A percentile compares a stretch with the other conserved stretches of the same genome.
These are phyloP conservation scores for Fistulinella prunicolor DNA, from an alignment of 768 basidiomycete genomes.

Conservation along the genomic window DNA sequence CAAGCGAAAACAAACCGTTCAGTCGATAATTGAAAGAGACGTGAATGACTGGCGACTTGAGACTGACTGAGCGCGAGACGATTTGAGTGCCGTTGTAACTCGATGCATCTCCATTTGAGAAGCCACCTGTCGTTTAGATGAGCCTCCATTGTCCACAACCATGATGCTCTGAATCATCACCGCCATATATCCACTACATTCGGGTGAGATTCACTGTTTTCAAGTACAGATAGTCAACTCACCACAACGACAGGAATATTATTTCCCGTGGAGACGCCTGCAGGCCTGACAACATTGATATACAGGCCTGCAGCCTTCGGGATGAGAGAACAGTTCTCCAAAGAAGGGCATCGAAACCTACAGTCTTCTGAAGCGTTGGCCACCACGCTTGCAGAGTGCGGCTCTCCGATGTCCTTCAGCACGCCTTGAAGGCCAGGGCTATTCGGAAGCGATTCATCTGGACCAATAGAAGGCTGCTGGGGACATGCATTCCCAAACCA, in stretches of 20 bases:
- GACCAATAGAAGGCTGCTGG: slow-evolving; percentile 28
- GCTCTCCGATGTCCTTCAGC: background rate
- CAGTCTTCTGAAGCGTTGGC: slow-evolving; percentile 20
- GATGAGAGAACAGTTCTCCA: background rate
- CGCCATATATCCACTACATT: slow-evolving; percentile 12
- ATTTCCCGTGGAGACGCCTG: slow-evolving; percentile 5
- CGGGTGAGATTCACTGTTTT: too few relatives aligned
- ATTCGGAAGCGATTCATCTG: background rate
- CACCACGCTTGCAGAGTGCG: background rate
- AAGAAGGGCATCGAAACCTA: background rate
- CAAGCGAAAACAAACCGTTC: slow-evolving; percentile 14
- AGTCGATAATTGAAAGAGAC: slow-evolving; percentile 22
- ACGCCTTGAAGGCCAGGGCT: background rate
- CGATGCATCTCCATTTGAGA: slow-evolving; percentile 14
- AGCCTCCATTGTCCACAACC: background rate
- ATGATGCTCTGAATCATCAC: background rate
- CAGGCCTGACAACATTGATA: slow-evolving; percentile 22
- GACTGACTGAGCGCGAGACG: slow-evolving; percentile 18
- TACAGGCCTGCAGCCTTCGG: slow-evolving; percentile 20
- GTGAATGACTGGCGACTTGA: slow-evolving; percentile 19
- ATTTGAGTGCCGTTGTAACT: slow-evolving; percentile 16
- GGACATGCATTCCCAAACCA: slow-evolving; percentile 39
- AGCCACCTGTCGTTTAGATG: slow-evolving; percentile 6
- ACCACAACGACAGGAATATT: slow-evolving; percentile 25
- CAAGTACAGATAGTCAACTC: background rate